phyloP scores from a whole-genome alignment of 2,329 filamentous ascomycete genomes.

The Phialophora macrospora region DNA sequence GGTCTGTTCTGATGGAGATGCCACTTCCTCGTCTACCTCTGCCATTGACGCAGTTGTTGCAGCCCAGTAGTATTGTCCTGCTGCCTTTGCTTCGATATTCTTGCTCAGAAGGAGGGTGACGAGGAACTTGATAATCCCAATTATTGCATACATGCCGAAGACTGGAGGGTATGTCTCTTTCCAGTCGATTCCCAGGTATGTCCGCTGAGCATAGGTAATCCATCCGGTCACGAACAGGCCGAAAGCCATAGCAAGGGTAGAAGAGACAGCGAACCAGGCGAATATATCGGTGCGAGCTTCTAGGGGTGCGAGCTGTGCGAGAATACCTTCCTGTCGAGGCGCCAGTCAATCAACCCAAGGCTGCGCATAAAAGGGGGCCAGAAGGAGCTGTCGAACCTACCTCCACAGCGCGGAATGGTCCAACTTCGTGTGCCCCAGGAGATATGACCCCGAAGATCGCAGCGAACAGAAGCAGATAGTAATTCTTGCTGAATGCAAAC shows the following conservation, averaged over 20 bases:
- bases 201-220: slow-evolving; percentile 46
- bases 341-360: neutral
- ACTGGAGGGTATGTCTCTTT: slow-evolving; percentile 25
- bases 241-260: slow-evolving; percentile 65
- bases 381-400: slow-evolving; percentile 51
- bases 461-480: slow-evolving; percentile 63
- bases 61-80: slow-evolving; percentile 22
- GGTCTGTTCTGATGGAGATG: slow-evolving; percentile 29
- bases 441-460: slow-evolving; percentile 66
- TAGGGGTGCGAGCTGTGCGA: slow-evolving; percentile 64
- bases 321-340: slow-evolving; percentile 44
- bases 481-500: slow-evolving; percentile 62
- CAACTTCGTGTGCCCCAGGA: slow-evolving; percentile 67
- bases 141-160: slow-evolving; percentile 24
- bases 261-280: slow-evolving; percentile 63
- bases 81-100: slow-evolving; percentile 22
- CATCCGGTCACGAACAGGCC: slow-evolving; percentile 55
- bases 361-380: neutral
- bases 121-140: slow-evolving; percentile 19
- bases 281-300: slow-evolving; percentile 65
- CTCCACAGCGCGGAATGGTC: slow-evolving; percentile 69
- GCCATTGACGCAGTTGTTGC: slow-evolving; percentile 17
- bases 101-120: slow-evolving; percentile 22
- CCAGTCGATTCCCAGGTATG: slow-evolving; percentile 40
- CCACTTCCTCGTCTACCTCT: slow-evolving; percentile 30